Evolutionary conservation across 768 basidiomycete species (phyloP).

Genomic region (Mycena venus): DNA sequence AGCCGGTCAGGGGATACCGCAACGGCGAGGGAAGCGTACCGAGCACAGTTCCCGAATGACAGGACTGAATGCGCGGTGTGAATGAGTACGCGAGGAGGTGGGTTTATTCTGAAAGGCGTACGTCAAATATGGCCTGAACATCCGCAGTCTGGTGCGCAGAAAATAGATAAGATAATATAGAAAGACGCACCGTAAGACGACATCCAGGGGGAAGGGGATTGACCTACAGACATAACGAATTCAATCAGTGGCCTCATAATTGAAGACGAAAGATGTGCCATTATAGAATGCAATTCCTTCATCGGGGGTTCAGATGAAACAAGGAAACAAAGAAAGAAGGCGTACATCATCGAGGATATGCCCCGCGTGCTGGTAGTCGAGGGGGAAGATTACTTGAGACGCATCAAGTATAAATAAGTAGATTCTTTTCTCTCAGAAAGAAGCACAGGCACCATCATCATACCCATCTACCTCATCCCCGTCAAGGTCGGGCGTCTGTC

Average conservation of each 20-base stretch:
- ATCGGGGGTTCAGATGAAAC: not conserved
- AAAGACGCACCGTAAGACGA: slow-evolving; percentile 61
- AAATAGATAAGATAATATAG: not conserved
- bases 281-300: slow-evolving; percentile 65
- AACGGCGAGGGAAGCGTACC: too few species aligned
- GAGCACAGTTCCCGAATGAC: slow-evolving; percentile 67
- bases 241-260: too few species aligned
- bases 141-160: too few species aligned
- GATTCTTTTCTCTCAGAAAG: not conserved
- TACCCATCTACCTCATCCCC: slow-evolving; percentile 86
- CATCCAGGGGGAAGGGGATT: slow-evolving; percentile 62
- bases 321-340: not conserved
- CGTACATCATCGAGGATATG: slow-evolving; percentile 82
- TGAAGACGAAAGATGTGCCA: slow-evolving; percentile 46
- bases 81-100: too few species aligned
- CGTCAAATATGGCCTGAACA: slow-evolving; percentile 69
- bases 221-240: too few species aligned
- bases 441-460: slow-evolving; percentile 71
- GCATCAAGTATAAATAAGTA: not conserved
- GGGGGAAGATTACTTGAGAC: slow-evolving; percentile 83
- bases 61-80: slow-evolving; percentile 53
- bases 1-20: too few species aligned
- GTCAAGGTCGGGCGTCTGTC: slow-evolving; percentile 82
- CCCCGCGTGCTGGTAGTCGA: slow-evolving; percentile 84
- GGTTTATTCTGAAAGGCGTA: slow-evolving; percentile 49